Percentiles rank a stretch among this genome's conserved stretches.
phyloP scores from a whole-genome alignment of 768 basidiomycete species.

The Tylopilus rubrobrunneus region DNA sequence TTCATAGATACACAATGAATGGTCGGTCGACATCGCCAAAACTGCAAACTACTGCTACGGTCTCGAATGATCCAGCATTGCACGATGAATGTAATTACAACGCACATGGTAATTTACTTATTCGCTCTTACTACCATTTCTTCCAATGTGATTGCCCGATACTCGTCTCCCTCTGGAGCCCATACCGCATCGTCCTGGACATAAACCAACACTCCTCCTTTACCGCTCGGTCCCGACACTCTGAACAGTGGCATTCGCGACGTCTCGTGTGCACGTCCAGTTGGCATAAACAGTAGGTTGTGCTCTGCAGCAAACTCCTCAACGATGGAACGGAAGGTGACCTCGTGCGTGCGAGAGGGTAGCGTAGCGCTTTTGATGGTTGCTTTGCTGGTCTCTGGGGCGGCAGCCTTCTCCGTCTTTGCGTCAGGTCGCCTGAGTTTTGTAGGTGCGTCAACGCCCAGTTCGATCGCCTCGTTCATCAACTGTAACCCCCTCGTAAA shows the following conservation, averaged over 20 bases:
- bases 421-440: constrained; percentile 67
- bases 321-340: constrained; percentile 90
- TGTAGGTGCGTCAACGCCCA: constrained; percentile 73
- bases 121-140: constrained; percentile 77
- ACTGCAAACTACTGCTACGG: not conserved
- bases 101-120: constrained; percentile 14
- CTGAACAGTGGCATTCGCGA: constrained; percentile 90
- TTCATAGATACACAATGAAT: too few species aligned
- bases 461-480: constrained; percentile 90
- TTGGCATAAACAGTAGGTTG: constrained; percentile 87
- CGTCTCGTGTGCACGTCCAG: constrained; percentile 76
- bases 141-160: constrained; percentile 78
- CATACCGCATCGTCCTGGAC: constrained; percentile 93
- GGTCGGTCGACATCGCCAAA: too few species aligned
- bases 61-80: not conserved
- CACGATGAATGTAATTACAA: not conserved
- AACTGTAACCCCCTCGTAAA: constrained; percentile 87
- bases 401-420: constrained; percentile 40
- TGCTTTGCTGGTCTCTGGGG: constrained; percentile 27
- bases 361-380: constrained; percentile 32
- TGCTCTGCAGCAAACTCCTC: constrained; percentile 85
- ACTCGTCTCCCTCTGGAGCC: constrained; percentile 65
- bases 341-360: constrained; percentile 64
- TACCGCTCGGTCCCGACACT: constrained; percentile 79
- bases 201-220: constrained; percentile 85